Base-by-base conservation (phyloP, 116 monocot species). In the Trichopus zeylanicus region DNA sequence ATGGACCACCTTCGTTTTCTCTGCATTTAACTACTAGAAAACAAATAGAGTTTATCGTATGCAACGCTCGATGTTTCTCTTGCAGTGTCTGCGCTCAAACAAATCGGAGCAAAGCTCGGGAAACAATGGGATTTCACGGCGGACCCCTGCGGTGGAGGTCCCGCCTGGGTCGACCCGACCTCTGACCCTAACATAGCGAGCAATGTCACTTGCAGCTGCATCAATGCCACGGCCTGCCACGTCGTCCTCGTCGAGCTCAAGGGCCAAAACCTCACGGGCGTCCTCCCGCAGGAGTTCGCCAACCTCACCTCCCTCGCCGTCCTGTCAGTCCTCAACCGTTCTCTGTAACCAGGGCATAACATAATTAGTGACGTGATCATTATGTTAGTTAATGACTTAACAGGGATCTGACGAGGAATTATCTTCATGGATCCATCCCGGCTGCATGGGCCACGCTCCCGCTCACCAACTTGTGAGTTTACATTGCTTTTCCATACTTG, bases 401-500 rank as follows among this genome's bases (percentile, higher is more conserved):
- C 81, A 87, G 87, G 32, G 78, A 87, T 48, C 75, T 87, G 1
- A 59, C 70, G 6, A 55, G 72, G 56, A 87, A 87, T 55, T 70
- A 82, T 58, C 59, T 87, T 11, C 75, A 35, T 68, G 87, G 87
- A 33, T 57, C 70, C 25, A 72, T 87, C 12, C 87, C 87, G 7
- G 16, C 34, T 7, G 53, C 70, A n/a, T 87, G 78, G 81, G 70
- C 67, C 35, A 53, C 62, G 3, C 78, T 81, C 62, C 67, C 63
- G 51, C 78, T 87, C 6, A 27, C 56, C 25, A 65, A 62, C 49
- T 11, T 86, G 86, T 86, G 75, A 60, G 42, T 48, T 34, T 46
- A 4, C 0, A 29, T 5, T 3, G 19, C 16, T 5, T 31, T 61
- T 27, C 5, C 27, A 22, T 31, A 18, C 19, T 31, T 29, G 0